Percentiles rank a stretch among this genome's conserved stretches.
Conservation (phyloP, 2,329 filamentous ascomycete genomes). For the Alternaria sp. region DNA sequence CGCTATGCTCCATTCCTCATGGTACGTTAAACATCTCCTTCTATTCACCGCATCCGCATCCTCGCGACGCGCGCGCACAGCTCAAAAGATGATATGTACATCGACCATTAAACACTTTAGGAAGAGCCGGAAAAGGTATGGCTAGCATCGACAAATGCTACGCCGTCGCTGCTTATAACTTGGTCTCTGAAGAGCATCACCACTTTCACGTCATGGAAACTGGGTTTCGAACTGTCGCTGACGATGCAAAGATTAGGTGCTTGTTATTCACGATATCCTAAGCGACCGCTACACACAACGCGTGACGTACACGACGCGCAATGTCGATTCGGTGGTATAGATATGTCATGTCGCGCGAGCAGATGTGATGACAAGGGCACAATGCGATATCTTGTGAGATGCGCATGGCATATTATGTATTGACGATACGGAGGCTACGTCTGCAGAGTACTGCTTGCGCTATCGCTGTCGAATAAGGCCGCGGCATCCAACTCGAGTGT, state of each 20-base stretch:
- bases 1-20: not conserved
- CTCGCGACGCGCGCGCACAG: slow-evolving; percentile 4
- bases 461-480: slow-evolving; percentile 15
- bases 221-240: not conserved
- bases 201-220: not conserved
- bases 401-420: not conserved
- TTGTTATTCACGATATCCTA: not conserved
- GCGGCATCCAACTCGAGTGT: slow-evolving; percentile 26
- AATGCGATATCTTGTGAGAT: not conserved
- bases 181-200: slow-evolving; percentile 51
- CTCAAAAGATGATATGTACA: slow-evolving; percentile 45
- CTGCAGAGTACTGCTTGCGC: not conserved
- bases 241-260: slow-evolving; percentile 3
- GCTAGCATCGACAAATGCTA: slow-evolving; percentile 58
- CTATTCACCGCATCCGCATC: slow-evolving; percentile 4
- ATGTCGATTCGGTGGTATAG: not conserved
- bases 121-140: slow-evolving; percentile 62
- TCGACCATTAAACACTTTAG: slow-evolving; percentile 52
- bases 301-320: not conserved
- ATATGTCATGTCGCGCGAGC: not conserved
- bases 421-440: not conserved
- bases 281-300: not conserved
- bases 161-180: slow-evolving; percentile 59
- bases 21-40: slow-evolving; percentile 19
- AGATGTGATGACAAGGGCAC: not conserved